Evolutionary conservation across 495 filamentous ascomycete species (phyloP), one percentile per base, ranked within the genome.

Genomic region (Beverwykella pulmonaria): DNA sequence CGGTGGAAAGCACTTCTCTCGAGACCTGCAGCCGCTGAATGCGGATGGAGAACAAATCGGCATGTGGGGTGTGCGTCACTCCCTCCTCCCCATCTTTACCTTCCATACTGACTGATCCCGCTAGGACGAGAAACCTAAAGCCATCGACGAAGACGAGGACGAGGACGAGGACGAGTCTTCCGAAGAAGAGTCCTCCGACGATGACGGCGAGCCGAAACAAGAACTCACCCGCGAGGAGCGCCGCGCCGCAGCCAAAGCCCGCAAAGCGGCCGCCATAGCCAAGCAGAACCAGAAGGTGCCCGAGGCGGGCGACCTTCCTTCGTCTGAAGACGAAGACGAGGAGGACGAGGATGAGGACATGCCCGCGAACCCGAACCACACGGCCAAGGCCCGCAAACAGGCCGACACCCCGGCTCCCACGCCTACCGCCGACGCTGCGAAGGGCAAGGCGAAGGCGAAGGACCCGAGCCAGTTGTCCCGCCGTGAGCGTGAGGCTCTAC

Each of bases 1-100:
- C 96, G 93, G 93, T 59, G 94, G 93, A 70, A 96, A 97, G 79
- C 88, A 95, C 65, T 98, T 92, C 84, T 96, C 93, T 65, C 87
- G 89, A 41, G 88, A 97, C 75, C 86, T 97, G 12, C 86, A 87
- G 74, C 93, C 92, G 7, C 82, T 92, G 69, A 92, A 95, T 70
- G 88, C 88, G 54, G 90, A 97, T 75, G 92, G 91, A 65, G 92
- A 91, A 61, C 78, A 81, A 9, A 76, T 84, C 53, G 83, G 88
- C 77, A 89, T 96, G 81, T 94, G 93, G 92, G 82, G 79, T 70
- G 87, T 89, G 81, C 54, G 83, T 79, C 60, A 50, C 39, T 20
- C 41, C 32, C 65, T 59, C 41, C 14, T 25, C 27, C 2, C 53
- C 23, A 17, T 32, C 12, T 52, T 29, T 41, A 61, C n/a, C 27